Evolutionary conservation across 257 asterid species (phyloP).

Genomic region (Jacaranda copaia): DNA sequence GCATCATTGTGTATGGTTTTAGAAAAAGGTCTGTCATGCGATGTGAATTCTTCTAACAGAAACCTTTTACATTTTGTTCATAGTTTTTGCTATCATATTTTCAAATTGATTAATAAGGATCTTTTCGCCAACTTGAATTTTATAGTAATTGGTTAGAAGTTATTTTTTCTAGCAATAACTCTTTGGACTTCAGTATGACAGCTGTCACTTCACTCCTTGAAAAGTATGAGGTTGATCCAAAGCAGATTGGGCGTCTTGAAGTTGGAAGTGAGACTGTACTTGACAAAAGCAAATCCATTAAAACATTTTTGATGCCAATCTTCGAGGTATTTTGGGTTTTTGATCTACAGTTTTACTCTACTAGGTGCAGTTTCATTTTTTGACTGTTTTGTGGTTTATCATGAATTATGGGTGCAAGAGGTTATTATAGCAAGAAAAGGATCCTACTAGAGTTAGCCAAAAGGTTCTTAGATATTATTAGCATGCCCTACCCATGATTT

Average conservation of each 20-base stretch:
- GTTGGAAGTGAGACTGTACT: slow-evolving; percentile 99
- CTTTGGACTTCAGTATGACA: slow-evolving; percentile 77
- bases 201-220: slow-evolving; percentile 89
- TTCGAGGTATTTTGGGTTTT: slow-evolving; percentile 74
- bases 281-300: slow-evolving; percentile 98
- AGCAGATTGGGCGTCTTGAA: slow-evolving; percentile 93
- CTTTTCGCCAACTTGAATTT: slow-evolving; percentile 21
- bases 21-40: slow-evolving; percentile 8
- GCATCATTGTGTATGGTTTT: slow-evolving; percentile 13
- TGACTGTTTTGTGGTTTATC: slow-evolving; percentile 1
- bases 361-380: slow-evolving; percentile 4
- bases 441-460: slow-evolving; percentile 15
- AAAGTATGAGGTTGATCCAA: slow-evolving; percentile 83
- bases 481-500: background rate
- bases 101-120: background rate
- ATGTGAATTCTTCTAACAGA: background rate
- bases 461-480: slow-evolving; percentile 4
- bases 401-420: slow-evolving; percentile 19
- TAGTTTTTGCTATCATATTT: background rate
- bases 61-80: slow-evolving; percentile 18
- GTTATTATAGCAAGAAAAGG: background rate
- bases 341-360: slow-evolving; percentile 11
- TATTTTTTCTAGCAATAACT: slow-evolving; percentile 24
- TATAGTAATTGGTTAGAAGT: slow-evolving; percentile 6
- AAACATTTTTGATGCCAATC: slow-evolving; percentile 96